Base-by-base conservation (phyloP, 2,329 filamentous ascomycete genomes). In the Colletotrichum kahawae region DNA sequence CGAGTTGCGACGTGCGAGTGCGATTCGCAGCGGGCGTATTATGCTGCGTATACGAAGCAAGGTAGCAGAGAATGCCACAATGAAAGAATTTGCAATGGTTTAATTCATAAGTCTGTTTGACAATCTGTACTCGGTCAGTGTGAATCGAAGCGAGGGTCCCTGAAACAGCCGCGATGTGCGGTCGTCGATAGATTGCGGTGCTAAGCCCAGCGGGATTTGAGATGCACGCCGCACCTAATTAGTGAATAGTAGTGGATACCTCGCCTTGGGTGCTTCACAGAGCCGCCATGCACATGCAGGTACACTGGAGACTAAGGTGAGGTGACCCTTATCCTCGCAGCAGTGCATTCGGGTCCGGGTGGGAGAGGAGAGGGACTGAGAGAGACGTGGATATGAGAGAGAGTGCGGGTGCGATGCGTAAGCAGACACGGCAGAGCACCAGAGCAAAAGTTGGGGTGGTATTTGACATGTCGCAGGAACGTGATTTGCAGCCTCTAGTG, bases 151-250 rank as follows among this genome's bases (percentile, higher is more conserved):
- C 56, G 72, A 72, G 70, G 24, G 72, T 56, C 54, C 24, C 63
- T 75, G 69, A 75, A 72, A 72, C 72, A 72, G 68, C 33, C 62
- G 68, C 72, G 34, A 43, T 74, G 60, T 67, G 72, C 68, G 43
- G 54, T 64, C 33, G 48, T 36, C 57, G 57, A 63, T 63, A 27
- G 14, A 57, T 67, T 59, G 48, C 16, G 24, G 57, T 43, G 31
- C 33, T 59, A 36, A 57, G 65, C n/a, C 51, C 51, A 29, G 24
- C 43, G 33, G 65, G 48, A 59, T 67, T 67, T 59, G 65, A 29
- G 51, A 57, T 34, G 62, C 57, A 65, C 24, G 24, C 16, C 16
- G 36, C 14, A 33, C 21, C 34, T 24, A 38, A 33, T 21, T 13
- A n/a, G 43, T 13, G 43, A 5, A 29, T 29, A 5, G 29, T 29